Evolutionary conservation across 23 red algal species (phyloP), one percentile per base, ranked within the genome.

Genomic region (Gracilaria caudata): DNA sequence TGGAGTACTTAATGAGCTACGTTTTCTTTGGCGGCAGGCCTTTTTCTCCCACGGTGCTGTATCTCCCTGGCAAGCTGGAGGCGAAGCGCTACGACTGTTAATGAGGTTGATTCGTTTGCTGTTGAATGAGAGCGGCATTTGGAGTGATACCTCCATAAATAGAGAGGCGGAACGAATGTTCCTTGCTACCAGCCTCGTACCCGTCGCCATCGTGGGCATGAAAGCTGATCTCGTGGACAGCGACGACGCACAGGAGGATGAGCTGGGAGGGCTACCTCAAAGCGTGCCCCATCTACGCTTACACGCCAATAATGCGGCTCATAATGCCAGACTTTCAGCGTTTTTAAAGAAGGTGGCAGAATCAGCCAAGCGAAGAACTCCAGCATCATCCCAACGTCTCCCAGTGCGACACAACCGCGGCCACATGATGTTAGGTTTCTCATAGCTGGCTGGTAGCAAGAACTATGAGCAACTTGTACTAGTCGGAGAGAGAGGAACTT

Each of bases 121-220:
- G 43, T 36, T 91, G 64, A 91, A 91, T 54, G 87, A 91, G 43
- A 81, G 35, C 38, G 87, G 87, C 0, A 36, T 91, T 26, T 91
- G 87, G 87, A 68, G 74, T 26, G 77, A 91, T 58, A 58, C 87
- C 17, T 73, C 76, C 3, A 58, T 91, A 38, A 77, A 91, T 44
- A 54, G 66, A 46, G 87, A 91, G 65, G 87, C 78, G 46, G 87
- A 91, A 29, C 36, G 64, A 29, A 76, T 75, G 39, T 82, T 81
- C 43, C 44, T 91, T 21, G 87, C 74, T 39, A 91, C 87, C 38
- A 91, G 87, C 59, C 14, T 64, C 36, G 78, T 91, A 25, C 87
- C 87, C 20, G 75, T 81, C 28, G 87, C 87, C 4, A 63, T 91
- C 20, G 54, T 91, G 7, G 87, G 77, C 12, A 81, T 91, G 87